A percentile compares a stretch with the other conserved stretches of the same genome.
Conservation (phyloP, 495 filamentous ascomycete genomes). For the Penicillium silybi region DNA sequence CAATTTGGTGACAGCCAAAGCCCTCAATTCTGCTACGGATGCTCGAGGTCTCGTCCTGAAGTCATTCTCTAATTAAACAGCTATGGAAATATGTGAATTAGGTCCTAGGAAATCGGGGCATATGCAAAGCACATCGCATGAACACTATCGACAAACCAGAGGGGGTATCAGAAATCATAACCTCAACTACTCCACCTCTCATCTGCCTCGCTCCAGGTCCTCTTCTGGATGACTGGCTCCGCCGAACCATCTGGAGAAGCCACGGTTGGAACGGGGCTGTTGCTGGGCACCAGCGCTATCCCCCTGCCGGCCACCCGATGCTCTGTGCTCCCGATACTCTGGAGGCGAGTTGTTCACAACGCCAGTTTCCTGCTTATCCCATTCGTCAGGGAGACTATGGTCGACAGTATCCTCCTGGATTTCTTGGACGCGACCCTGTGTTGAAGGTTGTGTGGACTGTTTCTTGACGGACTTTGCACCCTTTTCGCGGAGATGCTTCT, state of each 20-base stretch:
- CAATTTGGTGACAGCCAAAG: constrained; percentile 14
- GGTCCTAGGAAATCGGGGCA: neutral
- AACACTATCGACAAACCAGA: neutral
- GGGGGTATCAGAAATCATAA: constrained; percentile 13
- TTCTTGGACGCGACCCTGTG: neutral
- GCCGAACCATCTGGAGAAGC: constrained; percentile 31
- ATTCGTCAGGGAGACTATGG: constrained; percentile 40
- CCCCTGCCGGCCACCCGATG: constrained; percentile 6
- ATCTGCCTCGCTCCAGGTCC: constrained; percentile 31
- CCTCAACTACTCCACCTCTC: constrained; percentile 3
- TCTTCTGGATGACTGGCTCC: constrained; percentile 25
- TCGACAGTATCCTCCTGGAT: constrained; percentile 18
- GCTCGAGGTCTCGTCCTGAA: constrained; percentile 47
- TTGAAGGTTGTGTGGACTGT: constrained; percentile 14
- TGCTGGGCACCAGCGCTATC: constrained; percentile 6
- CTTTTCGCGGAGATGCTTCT: constrained; percentile 60
- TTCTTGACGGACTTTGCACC: constrained; percentile 25
- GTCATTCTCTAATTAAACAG: constrained; percentile 44
- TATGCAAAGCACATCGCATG: neutral
- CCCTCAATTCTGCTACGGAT: constrained; percentile 54
- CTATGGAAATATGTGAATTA: constrained; percentile 10
- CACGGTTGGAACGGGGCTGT: constrained; percentile 20
- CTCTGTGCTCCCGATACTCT: constrained; percentile 22
- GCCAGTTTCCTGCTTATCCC: constrained; percentile 34
- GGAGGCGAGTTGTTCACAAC: constrained; percentile 21